A percentile compares a stretch with the other conserved stretches of the same genome.
These are phyloP conservation scores for Bidens hawaiensis DNA, from an alignment of 140 eudicot genomes.

Conservation along the genomic window DNA sequence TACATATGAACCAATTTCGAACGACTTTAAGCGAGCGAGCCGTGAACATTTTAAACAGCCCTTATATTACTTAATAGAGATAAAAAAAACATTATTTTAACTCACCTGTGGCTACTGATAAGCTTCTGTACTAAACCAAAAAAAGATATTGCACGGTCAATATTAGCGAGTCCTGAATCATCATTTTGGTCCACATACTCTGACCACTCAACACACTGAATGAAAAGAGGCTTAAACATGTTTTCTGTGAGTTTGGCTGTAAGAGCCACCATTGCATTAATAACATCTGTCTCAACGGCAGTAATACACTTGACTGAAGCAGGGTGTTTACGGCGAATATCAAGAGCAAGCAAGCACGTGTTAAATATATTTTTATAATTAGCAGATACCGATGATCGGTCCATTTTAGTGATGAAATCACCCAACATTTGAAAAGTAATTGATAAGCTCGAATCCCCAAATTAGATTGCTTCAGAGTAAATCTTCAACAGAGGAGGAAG, in stretches of 20 bases:
- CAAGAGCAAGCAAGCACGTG: conserved; percentile 73
- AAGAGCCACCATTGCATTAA: conserved; percentile 56
- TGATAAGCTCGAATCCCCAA: conserved; percentile 67
- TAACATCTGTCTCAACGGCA: conserved; percentile 66
- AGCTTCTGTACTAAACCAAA: conserved; percentile 70
- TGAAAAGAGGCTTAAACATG: conserved; percentile 92
- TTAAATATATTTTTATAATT: conserved; percentile 66
- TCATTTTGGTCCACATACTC: conserved; percentile 44
- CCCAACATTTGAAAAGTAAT: conserved; percentile 69
- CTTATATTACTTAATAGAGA: too few species aligned
- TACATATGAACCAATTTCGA: too few species aligned
- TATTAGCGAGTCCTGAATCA: conserved; percentile 30
- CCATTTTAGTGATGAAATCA: conserved; percentile 63
- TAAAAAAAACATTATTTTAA: conserved; percentile 1
- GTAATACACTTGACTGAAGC: conserved; percentile 45
- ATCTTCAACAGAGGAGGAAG: conserved; percentile 64
- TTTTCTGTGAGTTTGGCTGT: conserved; percentile 82
- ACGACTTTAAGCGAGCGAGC: too few species aligned
- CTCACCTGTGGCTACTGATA: conserved; percentile 82
- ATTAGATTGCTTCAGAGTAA: conserved; percentile 53
- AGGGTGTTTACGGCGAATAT: conserved; percentile 65
- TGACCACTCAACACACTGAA: conserved; percentile 88
- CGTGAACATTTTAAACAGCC: too few species aligned
- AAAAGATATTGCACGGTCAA: conserved; percentile 65
- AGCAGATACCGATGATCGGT: conserved; percentile 53